A percentile compares a stretch with the other conserved stretches of the same genome.
Evolutionary conservation across 2,329 filamentous ascomycete species (phyloP).

Genomic region (Teratosphaeria destructans): DNA sequence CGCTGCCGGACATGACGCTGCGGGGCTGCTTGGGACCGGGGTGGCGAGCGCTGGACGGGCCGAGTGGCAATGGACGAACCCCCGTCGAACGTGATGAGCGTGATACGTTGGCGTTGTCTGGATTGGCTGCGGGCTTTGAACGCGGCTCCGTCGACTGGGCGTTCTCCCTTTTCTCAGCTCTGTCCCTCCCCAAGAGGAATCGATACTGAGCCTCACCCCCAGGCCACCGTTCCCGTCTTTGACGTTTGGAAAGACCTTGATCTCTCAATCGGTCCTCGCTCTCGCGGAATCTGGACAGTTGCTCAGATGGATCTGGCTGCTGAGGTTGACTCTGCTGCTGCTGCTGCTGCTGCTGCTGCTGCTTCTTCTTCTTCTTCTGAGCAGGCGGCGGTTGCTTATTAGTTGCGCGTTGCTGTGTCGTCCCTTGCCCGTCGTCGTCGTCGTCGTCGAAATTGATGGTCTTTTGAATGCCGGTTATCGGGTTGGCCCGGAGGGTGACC

Average conservation of each 20-base stretch:
- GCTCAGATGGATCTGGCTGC: neutral
- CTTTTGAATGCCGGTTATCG: neutral
- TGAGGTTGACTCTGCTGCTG: neutral
- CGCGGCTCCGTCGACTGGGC: neutral
- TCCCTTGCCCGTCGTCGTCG: neutral
- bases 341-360: neutral
- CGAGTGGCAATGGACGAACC: neutral
- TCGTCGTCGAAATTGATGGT: neutral
- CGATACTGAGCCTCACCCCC: neutral
- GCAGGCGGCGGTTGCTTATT: neutral
- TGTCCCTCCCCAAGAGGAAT: neutral
- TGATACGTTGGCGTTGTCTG: neutral
- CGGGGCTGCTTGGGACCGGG: neutral
- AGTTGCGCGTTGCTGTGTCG: neutral
- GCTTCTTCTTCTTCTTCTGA: neutral
- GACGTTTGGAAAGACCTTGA: neutral
- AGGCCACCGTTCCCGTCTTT: neutral
- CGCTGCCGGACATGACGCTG: neutral
- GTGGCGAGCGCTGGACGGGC: neutral
- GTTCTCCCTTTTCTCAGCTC: neutral
- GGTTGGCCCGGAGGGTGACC: neutral
- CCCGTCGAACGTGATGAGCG: neutral
- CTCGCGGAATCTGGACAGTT: neutral
- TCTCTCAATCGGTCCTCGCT: neutral
- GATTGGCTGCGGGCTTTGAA: neutral